Percentiles rank a stretch among this genome's conserved stretches.
Conservation (phyloP, 2,329 filamentous ascomycete genomes). For the Verticillium tricorpus region DNA sequence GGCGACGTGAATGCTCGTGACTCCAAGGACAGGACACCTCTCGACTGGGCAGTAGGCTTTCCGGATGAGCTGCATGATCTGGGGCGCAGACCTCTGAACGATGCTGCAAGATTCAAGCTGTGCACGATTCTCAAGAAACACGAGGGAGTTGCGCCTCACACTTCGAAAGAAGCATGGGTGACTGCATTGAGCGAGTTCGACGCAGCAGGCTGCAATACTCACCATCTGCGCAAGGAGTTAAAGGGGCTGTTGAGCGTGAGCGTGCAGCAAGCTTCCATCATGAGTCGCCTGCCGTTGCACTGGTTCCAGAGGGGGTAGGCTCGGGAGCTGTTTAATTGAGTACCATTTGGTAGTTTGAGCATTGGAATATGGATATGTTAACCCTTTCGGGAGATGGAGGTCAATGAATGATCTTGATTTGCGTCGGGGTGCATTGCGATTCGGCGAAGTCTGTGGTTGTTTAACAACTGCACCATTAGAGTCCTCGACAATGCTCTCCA, state of each 20-base stretch:
- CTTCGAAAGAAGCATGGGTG: background rate
- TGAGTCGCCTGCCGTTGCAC: background rate
- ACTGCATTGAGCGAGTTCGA: background rate
- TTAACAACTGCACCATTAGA: too few species aligned
- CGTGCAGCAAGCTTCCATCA: background rate
- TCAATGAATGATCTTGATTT: too few species aligned
- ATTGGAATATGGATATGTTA: too few species aligned
- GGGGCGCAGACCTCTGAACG: background rate
- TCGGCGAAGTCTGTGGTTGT: too few species aligned
- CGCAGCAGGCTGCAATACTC: background rate
- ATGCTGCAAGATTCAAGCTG: background rate
- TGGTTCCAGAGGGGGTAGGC: background rate
- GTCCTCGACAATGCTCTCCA: too few species aligned
- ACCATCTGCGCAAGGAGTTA: background rate
- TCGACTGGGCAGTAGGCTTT: background rate
- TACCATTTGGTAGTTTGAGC: too few species aligned
- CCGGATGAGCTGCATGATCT: background rate
- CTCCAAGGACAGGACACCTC: background rate
- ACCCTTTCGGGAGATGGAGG: too few species aligned
- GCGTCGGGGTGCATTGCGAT: too few species aligned
- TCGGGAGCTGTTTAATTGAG: too few species aligned
- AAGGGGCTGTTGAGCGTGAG: background rate
- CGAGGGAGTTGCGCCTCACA: background rate
- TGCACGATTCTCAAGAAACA: background rate
- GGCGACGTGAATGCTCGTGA: background rate